phyloP scores from a whole-genome alignment of 1,284 basidiomycete species.

The Apiotrichum laibachii region DNA sequence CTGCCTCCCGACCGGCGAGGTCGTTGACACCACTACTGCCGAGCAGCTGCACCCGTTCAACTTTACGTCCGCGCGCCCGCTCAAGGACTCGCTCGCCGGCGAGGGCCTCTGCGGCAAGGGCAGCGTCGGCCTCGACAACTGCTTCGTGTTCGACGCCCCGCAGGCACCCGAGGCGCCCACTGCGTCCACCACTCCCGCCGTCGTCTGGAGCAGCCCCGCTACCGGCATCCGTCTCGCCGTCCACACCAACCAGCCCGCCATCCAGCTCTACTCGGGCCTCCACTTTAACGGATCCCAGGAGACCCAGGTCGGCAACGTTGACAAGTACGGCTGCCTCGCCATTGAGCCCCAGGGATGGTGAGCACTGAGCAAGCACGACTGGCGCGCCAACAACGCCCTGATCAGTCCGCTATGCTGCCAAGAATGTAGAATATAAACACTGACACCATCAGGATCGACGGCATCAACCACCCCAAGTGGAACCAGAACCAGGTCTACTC shows the following conservation, averaged over 20 bases:
- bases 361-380: background rate
- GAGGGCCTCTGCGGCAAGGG: slow-evolving; percentile 27
- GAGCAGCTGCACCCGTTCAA: slow-evolving; percentile 23
- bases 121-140: slow-evolving; percentile 37
- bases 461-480: slow-evolving; percentile 40
- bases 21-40: slow-evolving; percentile 13
- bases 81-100: slow-evolving; percentile 22
- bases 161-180: background rate
- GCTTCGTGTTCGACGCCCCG: slow-evolving; percentile 33
- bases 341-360: slow-evolving; percentile 37
- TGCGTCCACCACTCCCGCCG: slow-evolving; percentile 14
- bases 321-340: slow-evolving; percentile 35
- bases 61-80: slow-evolving; percentile 27
- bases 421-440: too few species aligned
- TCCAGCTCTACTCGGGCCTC: slow-evolving; percentile 34
- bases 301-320: slow-evolving; percentile 15
- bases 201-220: slow-evolving; percentile 21
- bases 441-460: slow-evolving; percentile 19
- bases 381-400: too few species aligned
- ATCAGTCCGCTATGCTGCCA: too few species aligned
- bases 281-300: slow-evolving; percentile 23
- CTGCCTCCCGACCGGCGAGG: slow-evolving; percentile 32
- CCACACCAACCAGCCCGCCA: slow-evolving; percentile 32
- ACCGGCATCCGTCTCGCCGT: slow-evolving; percentile 35
- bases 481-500: slow-evolving; percentile 29